These are phyloP conservation scores for Hymenoscyphus repandus DNA, from an alignment of 2,329 filamentous ascomycete species.

Conservation along the genomic window DNA sequence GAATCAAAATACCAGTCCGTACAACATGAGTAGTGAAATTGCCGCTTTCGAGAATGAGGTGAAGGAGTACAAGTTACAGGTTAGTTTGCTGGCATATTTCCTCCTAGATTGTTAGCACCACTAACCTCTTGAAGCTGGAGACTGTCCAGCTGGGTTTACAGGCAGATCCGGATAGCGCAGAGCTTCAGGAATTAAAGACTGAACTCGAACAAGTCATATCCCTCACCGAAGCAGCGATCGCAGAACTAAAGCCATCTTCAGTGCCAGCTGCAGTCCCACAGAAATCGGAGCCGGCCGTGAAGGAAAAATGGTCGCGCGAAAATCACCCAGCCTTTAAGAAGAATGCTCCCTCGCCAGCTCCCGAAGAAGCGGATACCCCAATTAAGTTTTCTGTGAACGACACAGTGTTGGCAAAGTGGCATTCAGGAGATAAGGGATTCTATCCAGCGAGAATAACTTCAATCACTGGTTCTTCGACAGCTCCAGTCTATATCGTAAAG, in stretches of 20 bases:
- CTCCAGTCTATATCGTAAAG: slow-evolving; percentile 88
- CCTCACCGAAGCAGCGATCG: slow-evolving; percentile 73
- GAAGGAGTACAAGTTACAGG: slow-evolving; percentile 56
- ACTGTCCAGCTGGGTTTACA: slow-evolving; percentile 70
- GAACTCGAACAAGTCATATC: slow-evolving; percentile 80
- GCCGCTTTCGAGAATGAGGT: slow-evolving; percentile 39
- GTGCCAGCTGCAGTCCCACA: slow-evolving; percentile 33
- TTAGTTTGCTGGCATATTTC: slow-evolving; percentile 26
- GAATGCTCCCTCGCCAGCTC: slow-evolving; percentile 40
- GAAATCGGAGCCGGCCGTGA: slow-evolving; percentile 46
- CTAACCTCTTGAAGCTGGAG: slow-evolving; percentile 55
- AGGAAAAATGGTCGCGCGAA: slow-evolving; percentile 73
- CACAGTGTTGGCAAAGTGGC: slow-evolving; percentile 83
- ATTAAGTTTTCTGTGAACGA: slow-evolving; percentile 81
- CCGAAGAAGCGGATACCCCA: slow-evolving; percentile 46
- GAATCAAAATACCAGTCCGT: not conserved
- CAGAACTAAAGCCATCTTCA: slow-evolving; percentile 64
- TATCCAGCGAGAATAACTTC: slow-evolving; percentile 91
- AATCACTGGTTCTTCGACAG: slow-evolving; percentile 85
- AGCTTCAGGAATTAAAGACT: slow-evolving; percentile 69
- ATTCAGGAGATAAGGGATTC: slow-evolving; percentile 81
- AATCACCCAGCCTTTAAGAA: slow-evolving; percentile 74
- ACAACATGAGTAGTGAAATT: slow-evolving; percentile 22
- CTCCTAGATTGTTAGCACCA: not conserved
- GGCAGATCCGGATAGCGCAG: slow-evolving; percentile 73